Evolutionary conservation across 2,329 filamentous ascomycete species (phyloP), one percentile per base, ranked within the genome.

Genomic region (Xylaria sp.): DNA sequence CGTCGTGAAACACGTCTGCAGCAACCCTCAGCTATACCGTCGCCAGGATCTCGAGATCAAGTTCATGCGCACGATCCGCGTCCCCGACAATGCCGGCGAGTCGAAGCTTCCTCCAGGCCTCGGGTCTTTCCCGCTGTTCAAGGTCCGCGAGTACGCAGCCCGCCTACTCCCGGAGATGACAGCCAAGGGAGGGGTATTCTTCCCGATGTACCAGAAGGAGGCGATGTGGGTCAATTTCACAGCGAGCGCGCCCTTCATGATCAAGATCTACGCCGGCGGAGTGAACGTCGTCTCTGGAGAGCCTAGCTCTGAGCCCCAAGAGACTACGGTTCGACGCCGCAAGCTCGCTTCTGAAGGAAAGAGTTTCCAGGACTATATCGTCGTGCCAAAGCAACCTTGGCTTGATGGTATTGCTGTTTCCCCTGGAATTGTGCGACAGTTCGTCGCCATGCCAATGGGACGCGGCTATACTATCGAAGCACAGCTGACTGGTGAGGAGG

Each of bases 131-230:
- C 72, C 72, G 1, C 62, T 80, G 2, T 75, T 70, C 57, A 65
- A 67, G 34, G 64, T 74, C 16, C 52, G 56, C 2, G 53, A 72
- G 4, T 73, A 73, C 48, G 55, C 63, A 6, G 44, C 58, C 1
- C 65, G 60, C 0, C 60, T 81, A 17, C 71, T 72, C 1, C 9
- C 54, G 0, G 48, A 63, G 4, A 72, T 79, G 61, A 62, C 56
- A 0, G 59, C 54, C 1, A 77, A 78, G 54, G 74, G 74, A 2
- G 77, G 78, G 1, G 44, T 77, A 0, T 76, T 80, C 58, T 65
- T 81, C 4, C 73, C 77, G 0, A 79, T 81, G 69, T 72, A 78
- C 59, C 65, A 72, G 56, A 66, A 60, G 7, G 74, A 77, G 47
- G 74, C 74, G 0, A 72, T 74, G 71, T 75, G 72, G 72, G 70